Evolutionary conservation across 2,329 filamentous ascomycete genomes (phyloP).

Genomic region (Talaromyces rugulosus): DNA sequence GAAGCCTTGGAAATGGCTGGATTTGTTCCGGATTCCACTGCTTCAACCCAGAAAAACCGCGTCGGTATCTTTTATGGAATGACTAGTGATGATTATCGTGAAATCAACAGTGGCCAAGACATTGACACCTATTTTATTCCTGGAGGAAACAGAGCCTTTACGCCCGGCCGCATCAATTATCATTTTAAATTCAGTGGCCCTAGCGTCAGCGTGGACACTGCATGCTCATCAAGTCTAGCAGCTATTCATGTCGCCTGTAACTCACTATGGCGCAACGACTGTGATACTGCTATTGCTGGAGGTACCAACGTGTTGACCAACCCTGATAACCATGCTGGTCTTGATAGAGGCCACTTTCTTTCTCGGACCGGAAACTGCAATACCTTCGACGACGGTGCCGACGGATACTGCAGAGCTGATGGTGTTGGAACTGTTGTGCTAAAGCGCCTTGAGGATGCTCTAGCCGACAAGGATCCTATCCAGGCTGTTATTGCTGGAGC

Average conservation of each 20-base stretch:
- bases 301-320: conserved; percentile 72
- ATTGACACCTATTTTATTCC: conserved; percentile 65
- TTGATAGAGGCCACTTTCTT: conserved; percentile 51
- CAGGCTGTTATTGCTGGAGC: conserved; percentile 41
- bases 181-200: conserved; percentile 72
- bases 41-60: conserved; percentile 58
- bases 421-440: conserved; percentile 47
- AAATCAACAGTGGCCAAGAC: conserved; percentile 66
- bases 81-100: conserved; percentile 64
- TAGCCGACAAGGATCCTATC: conserved; percentile 45
- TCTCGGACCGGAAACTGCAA: conserved; percentile 43
- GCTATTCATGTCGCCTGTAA: conserved; percentile 68
- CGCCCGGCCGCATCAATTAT: conserved; percentile 65
- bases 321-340: conserved; percentile 70
- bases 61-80: conserved; percentile 71
- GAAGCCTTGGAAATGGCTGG: conserved; percentile 76
- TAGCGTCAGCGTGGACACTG: conserved; percentile 67
- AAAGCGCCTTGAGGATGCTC: conserved; percentile 49
- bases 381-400: conserved; percentile 45
- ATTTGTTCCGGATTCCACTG: conserved; percentile 66
- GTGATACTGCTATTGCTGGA: conserved; percentile 74
- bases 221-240: conserved; percentile 69
- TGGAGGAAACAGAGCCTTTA: conserved; percentile 58
- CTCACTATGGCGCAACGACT: conserved; percentile 67
- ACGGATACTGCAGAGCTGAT: conserved; percentile 54